Conservation (phyloP, 108 stramenopile genomes). For the Epithemia pelagica region DNA sequence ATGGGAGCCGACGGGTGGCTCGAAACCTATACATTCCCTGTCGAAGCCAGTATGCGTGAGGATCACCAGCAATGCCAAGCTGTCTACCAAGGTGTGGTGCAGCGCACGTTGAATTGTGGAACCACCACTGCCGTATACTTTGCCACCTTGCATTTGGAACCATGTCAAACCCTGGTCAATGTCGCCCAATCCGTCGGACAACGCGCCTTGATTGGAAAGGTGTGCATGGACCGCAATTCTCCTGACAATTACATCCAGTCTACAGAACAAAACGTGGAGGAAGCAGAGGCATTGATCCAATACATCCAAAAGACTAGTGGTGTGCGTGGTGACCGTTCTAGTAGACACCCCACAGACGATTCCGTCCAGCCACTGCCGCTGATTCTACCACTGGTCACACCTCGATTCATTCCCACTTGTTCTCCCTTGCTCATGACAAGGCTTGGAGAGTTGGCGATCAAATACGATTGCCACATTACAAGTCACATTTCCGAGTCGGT, state of each 20-base stretch:
- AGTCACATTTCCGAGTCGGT: constrained; percentile 52
- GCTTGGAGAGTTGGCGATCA: constrained; percentile 37
- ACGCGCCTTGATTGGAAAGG: constrained; percentile 72
- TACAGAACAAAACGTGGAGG: constrained; percentile 31
- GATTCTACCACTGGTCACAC: constrained; percentile 52
- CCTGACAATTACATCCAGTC: constrained; percentile 49
- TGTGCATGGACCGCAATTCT: constrained; percentile 71
- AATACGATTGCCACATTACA: constrained; percentile 36
- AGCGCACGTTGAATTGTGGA: constrained; percentile 37
- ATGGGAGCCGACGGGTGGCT: constrained; percentile 53
- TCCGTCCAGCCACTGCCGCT: constrained; percentile 12
- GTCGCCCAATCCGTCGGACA: constrained; percentile 39
- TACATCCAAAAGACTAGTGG: constrained; percentile 23
- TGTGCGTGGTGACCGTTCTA: background rate
- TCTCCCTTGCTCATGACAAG: constrained; percentile 44
- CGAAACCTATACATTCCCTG: constrained; percentile 67
- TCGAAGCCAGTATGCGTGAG: constrained; percentile 28
- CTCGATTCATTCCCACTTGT: constrained; percentile 68
- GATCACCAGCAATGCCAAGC: constrained; percentile 22
- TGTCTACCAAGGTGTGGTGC: constrained; percentile 40
- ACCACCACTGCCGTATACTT: constrained; percentile 65
- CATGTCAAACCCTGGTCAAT: constrained; percentile 51
- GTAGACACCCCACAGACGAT: background rate
- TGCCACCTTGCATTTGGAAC: constrained; percentile 49
- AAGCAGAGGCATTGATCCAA: constrained; percentile 39